Evolutionary conservation across 768 basidiomycete genomes (phyloP).

Genomic region (Mycena belliarum): DNA sequence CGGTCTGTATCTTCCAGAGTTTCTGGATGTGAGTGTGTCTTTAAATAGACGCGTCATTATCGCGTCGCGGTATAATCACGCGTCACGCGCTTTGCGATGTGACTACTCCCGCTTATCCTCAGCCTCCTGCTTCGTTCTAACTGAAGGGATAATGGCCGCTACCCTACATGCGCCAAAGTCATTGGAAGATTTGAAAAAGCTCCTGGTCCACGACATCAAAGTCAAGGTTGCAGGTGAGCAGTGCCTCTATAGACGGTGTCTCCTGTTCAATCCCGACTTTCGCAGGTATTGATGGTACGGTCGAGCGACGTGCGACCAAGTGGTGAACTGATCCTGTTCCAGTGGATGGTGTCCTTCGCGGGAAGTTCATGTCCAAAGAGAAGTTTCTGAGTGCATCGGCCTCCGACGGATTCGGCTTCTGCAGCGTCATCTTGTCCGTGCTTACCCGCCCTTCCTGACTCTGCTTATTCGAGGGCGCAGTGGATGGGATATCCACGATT

Average conservation of each 20-base stretch:
- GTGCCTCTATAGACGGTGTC: no score
- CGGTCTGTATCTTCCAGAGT: no score
- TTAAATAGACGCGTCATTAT: no score
- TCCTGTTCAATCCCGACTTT: not conserved
- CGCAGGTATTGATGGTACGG: constrained; percentile 64
- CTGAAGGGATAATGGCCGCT: no score
- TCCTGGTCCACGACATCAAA: constrained; percentile 69
- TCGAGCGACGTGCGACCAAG: not conserved
- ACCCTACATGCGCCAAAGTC: constrained; percentile 41
- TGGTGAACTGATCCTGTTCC: not conserved
- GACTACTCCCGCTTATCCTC: not conserved
- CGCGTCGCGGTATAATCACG: no score
- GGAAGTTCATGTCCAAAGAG: constrained; percentile 93
- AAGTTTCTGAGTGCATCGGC: constrained; percentile 86
- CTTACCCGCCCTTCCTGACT: not conserved
- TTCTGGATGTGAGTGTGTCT: no score
- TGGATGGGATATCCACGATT: constrained; percentile 93
- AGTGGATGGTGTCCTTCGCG: constrained; percentile 94
- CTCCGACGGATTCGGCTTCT: constrained; percentile 88
- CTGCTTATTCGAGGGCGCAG: constrained; percentile 35
- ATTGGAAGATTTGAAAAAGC: constrained; percentile 53
- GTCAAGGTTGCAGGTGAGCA: constrained; percentile 89
- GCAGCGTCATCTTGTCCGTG: constrained; percentile 86
- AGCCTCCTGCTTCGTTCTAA: no score
- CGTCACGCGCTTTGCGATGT: not conserved